Evolutionary conservation across 2,329 filamentous ascomycete species (phyloP), one percentile per base, ranked within the genome.

Genomic region (Arthrobotrys sphaeroides): DNA sequence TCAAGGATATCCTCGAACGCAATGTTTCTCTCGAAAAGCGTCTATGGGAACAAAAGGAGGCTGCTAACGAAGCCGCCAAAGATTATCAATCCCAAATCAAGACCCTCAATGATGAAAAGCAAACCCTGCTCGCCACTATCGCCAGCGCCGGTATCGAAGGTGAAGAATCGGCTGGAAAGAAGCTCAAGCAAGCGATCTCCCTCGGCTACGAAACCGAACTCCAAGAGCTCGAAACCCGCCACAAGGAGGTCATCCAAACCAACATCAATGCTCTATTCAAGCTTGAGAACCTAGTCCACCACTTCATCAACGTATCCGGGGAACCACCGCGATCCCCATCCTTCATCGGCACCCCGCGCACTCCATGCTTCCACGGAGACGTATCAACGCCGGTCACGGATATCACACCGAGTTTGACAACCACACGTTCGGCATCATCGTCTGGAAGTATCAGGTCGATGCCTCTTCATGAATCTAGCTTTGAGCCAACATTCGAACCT

Each of bases 191-290:
- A 24, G 72, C 64, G 3, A 75, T 75, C 18, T 64, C 72, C 5
- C 26, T 51, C 9, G 64, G 72, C 16, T 75, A 75, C 47, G 64
- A 75, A 38, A 60, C 72, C 31, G 72, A 75, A 28, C 64, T 75
- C 3, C 62, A 64, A n/a, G 72, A 75, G 43, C 72, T 75, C 31
- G 64, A 75, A 65, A 38, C 64, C 47, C 72, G 72, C 22, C 72
- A 75, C 40, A 75, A 75, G 20, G 72, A 75, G 55, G 64, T 75
- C 49, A 75, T 75, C 38, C 72, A 75, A 31, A 75, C 64, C 12
- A 75, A 75, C 40, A 67, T 75, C 64, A 75, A 67, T 22, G 57
- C 72, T 12, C 40, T 75, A 3, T 75, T 59, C 64, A 68, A 69
- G 33, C 64, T 75, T 13, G 72, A 75, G 40, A 75, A 65, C 40